Percentiles rank a stretch among this genome's conserved stretches.
Conservation (phyloP, 164 flowering plant species). For the Protea cynaroides region DNA sequence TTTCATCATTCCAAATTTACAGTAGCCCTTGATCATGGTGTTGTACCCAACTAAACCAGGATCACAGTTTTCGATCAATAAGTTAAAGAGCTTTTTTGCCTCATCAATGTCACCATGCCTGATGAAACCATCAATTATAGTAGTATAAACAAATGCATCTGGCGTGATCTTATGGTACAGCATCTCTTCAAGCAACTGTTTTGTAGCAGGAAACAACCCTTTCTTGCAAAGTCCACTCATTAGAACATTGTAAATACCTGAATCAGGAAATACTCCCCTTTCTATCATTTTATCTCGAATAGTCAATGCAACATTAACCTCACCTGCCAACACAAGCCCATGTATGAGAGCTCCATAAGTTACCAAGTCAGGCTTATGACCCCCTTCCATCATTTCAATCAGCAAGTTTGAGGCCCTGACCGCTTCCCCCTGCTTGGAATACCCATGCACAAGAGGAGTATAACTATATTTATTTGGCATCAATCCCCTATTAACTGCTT, state of each 20-base stretch:
- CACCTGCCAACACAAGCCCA: conserved; percentile 64
- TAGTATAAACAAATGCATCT: conserved; percentile 59
- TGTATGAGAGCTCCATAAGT: conserved; percentile 67
- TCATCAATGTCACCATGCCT: conserved; percentile 52
- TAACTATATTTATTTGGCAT: conserved; percentile 50
- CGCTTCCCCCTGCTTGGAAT: conserved; percentile 36
- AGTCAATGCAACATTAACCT: conserved; percentile 51
- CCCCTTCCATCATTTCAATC: conserved; percentile 51
- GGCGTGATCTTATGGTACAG: conserved; percentile 47
- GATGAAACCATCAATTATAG: conserved; percentile 63
- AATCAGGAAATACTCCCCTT: conserved; percentile 59
- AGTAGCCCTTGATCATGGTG: conserved; percentile 78
- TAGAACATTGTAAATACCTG: conserved; percentile 61
- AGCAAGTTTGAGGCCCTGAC: conserved; percentile 43
- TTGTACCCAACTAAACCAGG: conserved; percentile 61
- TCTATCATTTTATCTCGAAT: conserved; percentile 52
- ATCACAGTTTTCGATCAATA: conserved; percentile 35
- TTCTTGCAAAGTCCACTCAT: conserved; percentile 74
- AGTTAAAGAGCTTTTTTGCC: conserved; percentile 51
- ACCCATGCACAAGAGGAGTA: conserved; percentile 56
- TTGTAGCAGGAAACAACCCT: conserved; percentile 46
- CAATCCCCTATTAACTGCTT: conserved; percentile 37
- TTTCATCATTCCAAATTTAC: conserved; percentile 67
- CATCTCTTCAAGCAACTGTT: conserved; percentile 60
- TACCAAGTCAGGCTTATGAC: conserved; percentile 50